Percentiles rank a stretch among this genome's conserved stretches.
Conservation (phyloP, 441 rosid genomes). For the Pelargonium citronellum region DNA sequence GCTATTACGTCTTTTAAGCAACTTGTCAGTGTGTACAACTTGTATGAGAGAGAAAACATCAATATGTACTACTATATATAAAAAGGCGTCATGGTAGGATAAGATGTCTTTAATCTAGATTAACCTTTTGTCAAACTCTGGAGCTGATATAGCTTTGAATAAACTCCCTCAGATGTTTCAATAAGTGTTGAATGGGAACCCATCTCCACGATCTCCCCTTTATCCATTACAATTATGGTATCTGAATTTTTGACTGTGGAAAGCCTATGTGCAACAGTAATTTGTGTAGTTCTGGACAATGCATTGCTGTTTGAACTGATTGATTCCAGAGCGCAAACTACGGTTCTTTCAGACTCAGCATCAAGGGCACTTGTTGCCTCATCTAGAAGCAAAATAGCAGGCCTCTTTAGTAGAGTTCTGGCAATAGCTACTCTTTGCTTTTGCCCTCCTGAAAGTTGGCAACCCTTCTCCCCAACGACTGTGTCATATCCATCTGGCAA, state of each 20-base stretch:
- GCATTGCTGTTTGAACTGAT: conserved; percentile 20
- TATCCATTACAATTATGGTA: conserved; percentile 48
- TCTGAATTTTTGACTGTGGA: conserved; percentile 52
- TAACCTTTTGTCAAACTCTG: conserved; percentile 27
- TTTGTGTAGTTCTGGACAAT: conserved; percentile 34
- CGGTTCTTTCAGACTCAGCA: conserved; percentile 48
- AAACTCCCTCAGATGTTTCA: conserved; percentile 35
- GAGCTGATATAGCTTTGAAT: conserved; percentile 40
- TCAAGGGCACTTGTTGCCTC: conserved; percentile 73
- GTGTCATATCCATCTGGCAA: conserved; percentile 52
- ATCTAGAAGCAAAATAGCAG: conserved; percentile 52
- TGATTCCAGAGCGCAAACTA: conserved; percentile 44
- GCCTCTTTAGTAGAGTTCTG: conserved; percentile 49
- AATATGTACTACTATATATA: no score
- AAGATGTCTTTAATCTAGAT: background rate
- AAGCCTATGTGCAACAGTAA: conserved; percentile 62
- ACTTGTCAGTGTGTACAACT: background rate
- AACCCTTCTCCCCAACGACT: conserved; percentile 63
- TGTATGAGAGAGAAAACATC: no score
- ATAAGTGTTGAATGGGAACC: conserved; percentile 48
- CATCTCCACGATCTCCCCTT: conserved; percentile 46
- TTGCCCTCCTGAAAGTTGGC: conserved; percentile 65
- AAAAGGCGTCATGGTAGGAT: background rate
- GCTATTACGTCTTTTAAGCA: background rate
- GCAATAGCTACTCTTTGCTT: conserved; percentile 67